A percentile compares a stretch with the other conserved stretches of the same genome.
Evolutionary conservation across 768 basidiomycete genomes (phyloP).

Genomic region (Sporobolomyces roseus): DNA sequence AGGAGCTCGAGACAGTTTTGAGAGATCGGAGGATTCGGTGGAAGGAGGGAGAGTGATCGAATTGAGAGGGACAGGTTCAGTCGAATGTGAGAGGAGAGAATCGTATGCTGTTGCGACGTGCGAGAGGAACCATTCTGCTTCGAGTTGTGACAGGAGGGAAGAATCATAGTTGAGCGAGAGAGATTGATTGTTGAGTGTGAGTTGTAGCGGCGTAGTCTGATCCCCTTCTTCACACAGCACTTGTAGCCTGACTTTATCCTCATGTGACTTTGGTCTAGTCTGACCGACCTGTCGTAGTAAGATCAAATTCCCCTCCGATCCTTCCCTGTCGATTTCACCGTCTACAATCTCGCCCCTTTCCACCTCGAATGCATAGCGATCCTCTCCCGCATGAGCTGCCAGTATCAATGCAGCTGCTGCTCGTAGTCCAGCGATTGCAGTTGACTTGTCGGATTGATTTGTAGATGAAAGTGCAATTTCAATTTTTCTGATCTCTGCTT

Average conservation of each 20-base stretch:
- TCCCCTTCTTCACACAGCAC: not conserved
- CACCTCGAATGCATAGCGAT: constrained; percentile 18
- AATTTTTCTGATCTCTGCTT: not conserved
- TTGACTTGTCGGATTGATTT: too few relatives aligned
- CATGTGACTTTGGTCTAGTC: not conserved
- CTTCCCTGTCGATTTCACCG: constrained; percentile 11
- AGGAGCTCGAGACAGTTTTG: not conserved
- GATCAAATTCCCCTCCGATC: not conserved
- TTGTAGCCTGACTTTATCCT: not conserved
- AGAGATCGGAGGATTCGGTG: constrained; percentile 2
- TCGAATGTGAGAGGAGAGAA: not conserved
- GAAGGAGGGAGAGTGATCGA: constrained; percentile 13
- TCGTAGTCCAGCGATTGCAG: not conserved
- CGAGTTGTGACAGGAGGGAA: constrained; percentile 13
- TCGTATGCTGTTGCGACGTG: constrained; percentile 1
- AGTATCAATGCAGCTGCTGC: constrained; percentile 14
- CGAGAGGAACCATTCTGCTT: constrained; percentile 35
- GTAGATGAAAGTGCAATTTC: not conserved
- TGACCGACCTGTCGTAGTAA: not conserved
- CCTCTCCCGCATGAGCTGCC: constrained; percentile 26
- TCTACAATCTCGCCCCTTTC: not conserved
- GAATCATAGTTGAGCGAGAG: constrained; percentile 19
- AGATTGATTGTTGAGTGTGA: not conserved
- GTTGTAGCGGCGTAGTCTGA: not conserved
- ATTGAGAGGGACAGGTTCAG: not conserved